A percentile compares a stretch with the other conserved stretches of the same genome.
These are phyloP conservation scores for Lachnellula hyalina DNA, from an alignment of 2,329 filamentous ascomycete species.

Conservation along the genomic window DNA sequence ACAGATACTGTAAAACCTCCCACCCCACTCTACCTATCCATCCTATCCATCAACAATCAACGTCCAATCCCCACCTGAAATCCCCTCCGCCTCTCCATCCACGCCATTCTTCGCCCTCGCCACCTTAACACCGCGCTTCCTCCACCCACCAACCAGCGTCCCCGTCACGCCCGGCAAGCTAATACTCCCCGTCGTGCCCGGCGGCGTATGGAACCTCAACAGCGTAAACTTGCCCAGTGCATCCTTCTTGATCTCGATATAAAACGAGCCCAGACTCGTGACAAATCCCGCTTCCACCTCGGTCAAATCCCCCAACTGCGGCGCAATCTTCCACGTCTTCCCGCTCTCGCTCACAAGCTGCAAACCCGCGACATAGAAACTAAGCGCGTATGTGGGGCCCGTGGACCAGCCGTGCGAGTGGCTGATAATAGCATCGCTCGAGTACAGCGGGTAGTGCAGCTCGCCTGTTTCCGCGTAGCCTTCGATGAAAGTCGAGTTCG, in stretches of 20 bases:
- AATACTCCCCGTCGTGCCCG: conserved; percentile 1
- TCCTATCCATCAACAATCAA: neutral
- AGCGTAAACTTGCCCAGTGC: neutral
- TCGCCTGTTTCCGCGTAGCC: conserved; percentile 32
- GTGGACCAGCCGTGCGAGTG: conserved; percentile 34
- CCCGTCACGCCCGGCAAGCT: conserved; percentile 1
- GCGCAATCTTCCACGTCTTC: conserved; percentile 28
- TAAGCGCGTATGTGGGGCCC: conserved; percentile 28
- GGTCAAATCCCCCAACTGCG: conserved; percentile 33
- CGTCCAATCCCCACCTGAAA: conserved; percentile 1
- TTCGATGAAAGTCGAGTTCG: conserved; percentile 34
- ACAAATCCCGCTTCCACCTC: conserved; percentile 34
- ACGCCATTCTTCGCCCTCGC: neutral
- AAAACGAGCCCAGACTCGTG: neutral
- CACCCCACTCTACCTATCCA: neutral
- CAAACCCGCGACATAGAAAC: conserved; percentile 27
- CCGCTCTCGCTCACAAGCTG: conserved; percentile 21
- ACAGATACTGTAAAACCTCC: no score
- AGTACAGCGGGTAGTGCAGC: conserved; percentile 34
- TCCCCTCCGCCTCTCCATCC: neutral
- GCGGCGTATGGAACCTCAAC: conserved; percentile 1
- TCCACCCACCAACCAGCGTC: neutral
- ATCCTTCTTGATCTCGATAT: neutral
- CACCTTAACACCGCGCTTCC: neutral
- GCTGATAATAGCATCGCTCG: conserved; percentile 30